These are phyloP conservation scores for Yamadazyma sp. DNA, from an alignment of 1,139 yeast species.

Conservation along the genomic window DNA sequence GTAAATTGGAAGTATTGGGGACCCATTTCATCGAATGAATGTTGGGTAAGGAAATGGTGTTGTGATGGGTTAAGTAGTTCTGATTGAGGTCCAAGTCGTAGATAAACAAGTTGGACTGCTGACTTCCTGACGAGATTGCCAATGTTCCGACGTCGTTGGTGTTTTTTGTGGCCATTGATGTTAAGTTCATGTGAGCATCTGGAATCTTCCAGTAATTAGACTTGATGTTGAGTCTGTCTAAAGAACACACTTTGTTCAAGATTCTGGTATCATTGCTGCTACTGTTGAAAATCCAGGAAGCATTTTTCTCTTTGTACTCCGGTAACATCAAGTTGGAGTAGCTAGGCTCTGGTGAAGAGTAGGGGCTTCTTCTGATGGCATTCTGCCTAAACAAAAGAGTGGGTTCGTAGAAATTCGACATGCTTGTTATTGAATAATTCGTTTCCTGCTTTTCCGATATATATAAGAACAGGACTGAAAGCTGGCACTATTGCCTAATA, in stretches of 20 bases:
- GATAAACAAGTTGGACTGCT: slow-evolving; percentile 58
- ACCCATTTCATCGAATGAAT: slow-evolving; percentile 70
- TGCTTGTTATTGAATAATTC: slow-evolving; percentile 8
- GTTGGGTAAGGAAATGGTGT: slow-evolving; percentile 69
- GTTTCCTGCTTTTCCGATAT: neutral
- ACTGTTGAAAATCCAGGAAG: slow-evolving; percentile 28
- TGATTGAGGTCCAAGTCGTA: slow-evolving; percentile 53
- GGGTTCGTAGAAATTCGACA: slow-evolving; percentile 44
- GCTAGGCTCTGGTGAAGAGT: slow-evolving; percentile 31
- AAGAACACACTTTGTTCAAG: slow-evolving; percentile 41
- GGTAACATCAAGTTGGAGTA: slow-evolving; percentile 6
- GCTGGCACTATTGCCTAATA: slow-evolving; percentile 1
- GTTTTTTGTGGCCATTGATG: slow-evolving; percentile 43
- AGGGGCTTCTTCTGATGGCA: slow-evolving; percentile 38
- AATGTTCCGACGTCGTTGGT: slow-evolving; percentile 40
- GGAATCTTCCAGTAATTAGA: slow-evolving; percentile 76
- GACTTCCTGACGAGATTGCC: slow-evolving; percentile 65
- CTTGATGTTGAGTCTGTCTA: slow-evolving; percentile 44
- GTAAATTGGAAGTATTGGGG: slow-evolving; percentile 29
- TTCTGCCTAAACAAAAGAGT: slow-evolving; percentile 45
- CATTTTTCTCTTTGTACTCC: slow-evolving; percentile 8
- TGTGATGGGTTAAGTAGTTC: slow-evolving; percentile 63
- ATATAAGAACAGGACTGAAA: neutral
- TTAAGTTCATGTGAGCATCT: slow-evolving; percentile 55
- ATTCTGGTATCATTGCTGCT: slow-evolving; percentile 32